Percentiles rank a stretch among this genome's conserved stretches.
Evolutionary conservation across 1,139 yeast species (phyloP).

Genomic region (Candida glucosophila): DNA sequence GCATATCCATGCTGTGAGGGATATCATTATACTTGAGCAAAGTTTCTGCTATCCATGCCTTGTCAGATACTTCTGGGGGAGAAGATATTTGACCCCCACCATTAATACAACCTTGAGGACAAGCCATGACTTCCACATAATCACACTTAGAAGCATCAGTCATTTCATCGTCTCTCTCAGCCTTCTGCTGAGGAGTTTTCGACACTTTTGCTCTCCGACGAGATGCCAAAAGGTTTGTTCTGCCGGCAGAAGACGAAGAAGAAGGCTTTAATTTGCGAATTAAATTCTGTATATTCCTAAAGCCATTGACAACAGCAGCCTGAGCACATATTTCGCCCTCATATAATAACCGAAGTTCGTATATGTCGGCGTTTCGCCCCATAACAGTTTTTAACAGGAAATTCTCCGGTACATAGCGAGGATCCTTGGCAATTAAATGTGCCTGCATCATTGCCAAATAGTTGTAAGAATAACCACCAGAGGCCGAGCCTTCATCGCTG

Average conservation of each 20-base stretch:
- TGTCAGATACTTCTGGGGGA: constrained; percentile 26
- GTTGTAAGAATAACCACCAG: constrained; percentile 81
- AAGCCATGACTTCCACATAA: constrained; percentile 94
- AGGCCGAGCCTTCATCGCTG: constrained; percentile 68
- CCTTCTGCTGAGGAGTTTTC: constrained; percentile 9
- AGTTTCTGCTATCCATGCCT: constrained; percentile 34
- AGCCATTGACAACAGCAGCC: constrained; percentile 81
- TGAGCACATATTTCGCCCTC: constrained; percentile 40
- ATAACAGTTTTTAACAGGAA: constrained; percentile 21
- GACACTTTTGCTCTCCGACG: constrained; percentile 30
- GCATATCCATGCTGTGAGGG: constrained; percentile 12
- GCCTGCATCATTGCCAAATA: constrained; percentile 37
- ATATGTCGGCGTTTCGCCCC: constrained; percentile 74
- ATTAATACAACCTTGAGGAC: constrained; percentile 95
- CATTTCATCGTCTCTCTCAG: too few species aligned
- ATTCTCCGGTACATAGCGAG: constrained; percentile 10
- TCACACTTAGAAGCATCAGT: constrained; percentile 67
- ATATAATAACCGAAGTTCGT: constrained; percentile 50
- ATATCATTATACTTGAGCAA: constrained; percentile 21
- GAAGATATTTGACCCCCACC: constrained; percentile 88
- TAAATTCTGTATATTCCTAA: constrained; percentile 86
- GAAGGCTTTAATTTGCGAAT: constrained; percentile 68
- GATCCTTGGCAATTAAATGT: constrained; percentile 17
- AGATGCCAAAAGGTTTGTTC: constrained; percentile 32
- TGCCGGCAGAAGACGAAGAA: constrained; percentile 9